A percentile compares a stretch with the other conserved stretches of the same genome.
phyloP scores from a whole-genome alignment of 1,284 basidiomycete species.

The Malassezia sympodialis region DNA sequence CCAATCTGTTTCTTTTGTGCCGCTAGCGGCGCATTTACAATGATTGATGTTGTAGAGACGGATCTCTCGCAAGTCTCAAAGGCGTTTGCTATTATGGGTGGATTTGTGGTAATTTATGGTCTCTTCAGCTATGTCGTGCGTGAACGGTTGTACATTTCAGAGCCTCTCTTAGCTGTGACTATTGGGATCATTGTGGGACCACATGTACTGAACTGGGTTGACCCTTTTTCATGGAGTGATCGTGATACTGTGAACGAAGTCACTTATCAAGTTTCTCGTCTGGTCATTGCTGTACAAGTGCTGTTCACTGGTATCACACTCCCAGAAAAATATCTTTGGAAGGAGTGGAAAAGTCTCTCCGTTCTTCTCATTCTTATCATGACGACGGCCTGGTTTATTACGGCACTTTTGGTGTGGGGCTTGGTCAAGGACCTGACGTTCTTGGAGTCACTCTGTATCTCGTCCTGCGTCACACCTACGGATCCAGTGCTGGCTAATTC shows the following conservation, averaged over 20 bases:
- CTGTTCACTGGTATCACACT: constrained; percentile 50
- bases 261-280: constrained; percentile 48
- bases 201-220: constrained; percentile 42
- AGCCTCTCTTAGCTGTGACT: constrained; percentile 41
- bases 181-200: constrained; percentile 42
- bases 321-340: constrained; percentile 45
- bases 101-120: constrained; percentile 45
- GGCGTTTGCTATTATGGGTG: constrained; percentile 36
- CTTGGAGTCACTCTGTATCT: constrained; percentile 48
- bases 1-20: neutral
- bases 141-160: constrained; percentile 41
- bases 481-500: constrained; percentile 49
- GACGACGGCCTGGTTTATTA: constrained; percentile 50
- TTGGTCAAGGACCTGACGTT: constrained; percentile 47
- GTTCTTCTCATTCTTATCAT: constrained; percentile 49
- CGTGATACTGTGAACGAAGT: constrained; percentile 31
- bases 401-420: constrained; percentile 46
- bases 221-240: constrained; percentile 35
- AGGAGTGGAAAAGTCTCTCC: constrained; percentile 39
- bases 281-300: constrained; percentile 47
- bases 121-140: constrained; percentile 41
- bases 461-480: constrained; percentile 50
- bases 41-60: constrained; percentile 26
- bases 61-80: constrained; percentile 40
- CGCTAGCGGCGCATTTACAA: neutral